phyloP scores from a whole-genome alignment of 208 protist genomes.

The Eutreptiella sp. region DNA sequence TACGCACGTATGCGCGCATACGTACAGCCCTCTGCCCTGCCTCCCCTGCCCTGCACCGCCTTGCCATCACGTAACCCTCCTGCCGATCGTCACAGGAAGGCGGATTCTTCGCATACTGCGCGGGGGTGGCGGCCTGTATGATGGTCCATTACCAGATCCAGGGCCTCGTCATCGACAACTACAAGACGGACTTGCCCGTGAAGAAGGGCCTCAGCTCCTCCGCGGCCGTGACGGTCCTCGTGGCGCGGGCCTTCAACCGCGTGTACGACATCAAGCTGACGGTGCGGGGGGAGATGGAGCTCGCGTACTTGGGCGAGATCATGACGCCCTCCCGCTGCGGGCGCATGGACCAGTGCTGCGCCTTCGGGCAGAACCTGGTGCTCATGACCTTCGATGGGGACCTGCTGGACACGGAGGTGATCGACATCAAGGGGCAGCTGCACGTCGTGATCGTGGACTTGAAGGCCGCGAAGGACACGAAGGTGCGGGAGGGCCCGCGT shows the following conservation, averaged over 20 bases:
- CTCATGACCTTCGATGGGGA: not conserved
- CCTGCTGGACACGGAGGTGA: not conserved
- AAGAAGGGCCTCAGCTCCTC: conserved; percentile 40
- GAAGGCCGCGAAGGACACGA: conserved; percentile 35
- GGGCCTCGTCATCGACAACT: too few relatives aligned
- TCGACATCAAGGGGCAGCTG: not conserved
- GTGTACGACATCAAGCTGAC: conserved; percentile 28
- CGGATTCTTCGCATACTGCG: conserved; percentile 34
- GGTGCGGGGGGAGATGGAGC: conserved; percentile 40
- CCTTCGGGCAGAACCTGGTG: conserved; percentile 32
- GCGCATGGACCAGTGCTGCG: conserved; percentile 44
- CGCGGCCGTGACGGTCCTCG: conserved; percentile 41
- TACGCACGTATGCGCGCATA: too few relatives aligned
- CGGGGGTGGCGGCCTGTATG: conserved; percentile 29
- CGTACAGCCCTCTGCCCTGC: too few relatives aligned
- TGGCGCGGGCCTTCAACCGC: conserved; percentile 36
- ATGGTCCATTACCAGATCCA: conserved; percentile 7
- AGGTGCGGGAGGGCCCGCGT: too few relatives aligned
- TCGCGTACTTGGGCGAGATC: conserved; percentile 44
- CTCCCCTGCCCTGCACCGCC: too few relatives aligned
- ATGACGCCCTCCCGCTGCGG: conserved; percentile 41
- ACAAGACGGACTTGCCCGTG: conserved; percentile 30
- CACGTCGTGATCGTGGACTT: conserved; percentile 42
- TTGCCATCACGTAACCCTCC: too few relatives aligned
- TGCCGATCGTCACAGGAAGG: too few relatives aligned